Evolutionary conservation across 768 basidiomycete species (phyloP), one percentile per base, ranked within the genome.

Genomic region (Kwoniella dendrophila): DNA sequence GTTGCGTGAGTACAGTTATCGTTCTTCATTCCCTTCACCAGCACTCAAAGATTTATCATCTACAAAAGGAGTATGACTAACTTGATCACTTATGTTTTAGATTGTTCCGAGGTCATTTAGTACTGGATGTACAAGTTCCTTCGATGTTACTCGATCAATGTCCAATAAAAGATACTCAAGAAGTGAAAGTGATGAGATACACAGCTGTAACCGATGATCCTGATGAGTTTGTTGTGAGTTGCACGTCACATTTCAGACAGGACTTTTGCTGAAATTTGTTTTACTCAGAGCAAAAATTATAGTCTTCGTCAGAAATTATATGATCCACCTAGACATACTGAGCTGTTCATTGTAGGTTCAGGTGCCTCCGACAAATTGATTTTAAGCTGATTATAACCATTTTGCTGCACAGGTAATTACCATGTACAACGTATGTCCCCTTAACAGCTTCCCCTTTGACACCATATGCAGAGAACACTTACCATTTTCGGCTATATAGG

Each of bases 171-270:
- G 88, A 59, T 84, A 92, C 92, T 61, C 88, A 69, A 82, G 85
- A 45, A 90, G 94, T 91, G 76, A 92, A 90, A 0, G 88, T 92
- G 79, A 94, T 97, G 92, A 87, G 95, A 4, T 98, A 98, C 80
- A 92, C 93, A 4, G 92, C 91, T 0, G 89, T 94, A 4, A 96
- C 92, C 10, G 92, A 92, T 76, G 92, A 93, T 74, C 93, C 94
- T 1, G 90, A 97, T 74, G 88, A 94, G 33, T 96, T 94, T 74
- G 87, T 87, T n/a, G 74, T 72, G 41, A 58, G 70, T 71, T 44
- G n/a, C 34, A 36, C 7, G 8, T 16, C 8, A 36, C 7, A 36
- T 36, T 36, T 36, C 8, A 36, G 34, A 36, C 24, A 45, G 44
- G 44, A 45, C 1, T 26, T 29, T 30, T 18, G 29, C 43, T 20